These are phyloP conservation scores for Blastobotrys ciferrii DNA, from an alignment of 1,139 yeast species.

Conservation along the genomic window DNA sequence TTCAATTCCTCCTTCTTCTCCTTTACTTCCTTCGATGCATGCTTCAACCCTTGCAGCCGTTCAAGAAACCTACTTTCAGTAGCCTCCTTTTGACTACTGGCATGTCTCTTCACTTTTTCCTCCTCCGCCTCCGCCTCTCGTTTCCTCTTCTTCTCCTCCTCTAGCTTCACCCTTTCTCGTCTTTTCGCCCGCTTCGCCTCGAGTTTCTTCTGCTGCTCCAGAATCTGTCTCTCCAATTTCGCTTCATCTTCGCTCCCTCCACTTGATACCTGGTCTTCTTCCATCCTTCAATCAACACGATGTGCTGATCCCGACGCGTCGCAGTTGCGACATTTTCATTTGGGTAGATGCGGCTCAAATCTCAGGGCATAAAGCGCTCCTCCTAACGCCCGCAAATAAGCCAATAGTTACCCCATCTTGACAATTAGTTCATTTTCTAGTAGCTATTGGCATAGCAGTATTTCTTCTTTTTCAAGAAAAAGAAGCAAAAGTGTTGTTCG, in stretches of 20 bases:
- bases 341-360: no score
- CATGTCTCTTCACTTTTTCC: constrained; percentile 1
- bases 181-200: constrained; percentile 7
- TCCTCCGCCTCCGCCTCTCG: not conserved
- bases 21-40: not conserved
- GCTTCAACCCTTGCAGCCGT: not conserved
- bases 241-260: constrained; percentile 13
- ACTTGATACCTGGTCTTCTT: constrained; percentile 1
- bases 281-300: no score
- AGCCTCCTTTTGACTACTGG: not conserved
- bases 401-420: no score
- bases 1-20: constrained; percentile 9
- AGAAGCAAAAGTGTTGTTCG: no score
- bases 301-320: no score
- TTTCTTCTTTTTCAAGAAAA: no score
- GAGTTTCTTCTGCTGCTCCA: constrained; percentile 7
- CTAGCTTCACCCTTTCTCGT: not conserved
- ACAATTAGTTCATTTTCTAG: no score
- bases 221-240: not conserved
- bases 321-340: not conserved
- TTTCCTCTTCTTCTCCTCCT: constrained; percentile 1
- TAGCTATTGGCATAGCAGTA: no score
- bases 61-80: not conserved
- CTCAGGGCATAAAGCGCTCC: no score
- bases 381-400: no score